These are phyloP conservation scores for Neopestalotiopsis rosae DNA, from an alignment of 2,329 filamentous ascomycete genomes.

Conservation along the genomic window DNA sequence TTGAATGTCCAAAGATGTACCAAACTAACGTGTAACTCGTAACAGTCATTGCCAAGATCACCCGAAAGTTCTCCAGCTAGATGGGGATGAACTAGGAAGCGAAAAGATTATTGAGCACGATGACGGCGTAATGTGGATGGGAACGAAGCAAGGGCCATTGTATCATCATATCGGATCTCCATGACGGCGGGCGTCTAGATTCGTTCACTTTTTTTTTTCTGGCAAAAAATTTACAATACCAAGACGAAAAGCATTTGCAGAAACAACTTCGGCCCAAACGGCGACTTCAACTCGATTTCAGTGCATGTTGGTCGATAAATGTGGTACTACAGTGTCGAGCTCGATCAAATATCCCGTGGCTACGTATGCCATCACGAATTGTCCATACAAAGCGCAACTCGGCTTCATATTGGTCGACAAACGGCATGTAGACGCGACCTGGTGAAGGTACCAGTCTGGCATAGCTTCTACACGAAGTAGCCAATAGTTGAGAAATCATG, in stretches of 20 bases:
- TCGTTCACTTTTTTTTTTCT: not conserved
- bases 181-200: slow-evolving; percentile 10
- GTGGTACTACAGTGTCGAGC: not conserved
- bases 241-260: slow-evolving; percentile 12
- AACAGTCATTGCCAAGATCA: slow-evolving; percentile 92
- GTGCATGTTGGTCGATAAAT: not conserved
- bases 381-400: too few relatives aligned
- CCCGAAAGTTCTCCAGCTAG: slow-evolving; percentile 80
- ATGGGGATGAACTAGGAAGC: slow-evolving; percentile 17
- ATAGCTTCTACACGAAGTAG: too few relatives aligned
- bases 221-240: slow-evolving; percentile 13
- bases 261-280: not conserved
- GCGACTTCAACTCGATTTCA: not conserved
- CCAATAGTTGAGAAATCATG: too few relatives aligned
- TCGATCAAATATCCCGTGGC: too few relatives aligned
- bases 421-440: too few relatives aligned
- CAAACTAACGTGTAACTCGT: not conserved
- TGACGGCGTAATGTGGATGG: slow-evolving; percentile 14
- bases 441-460: too few relatives aligned
- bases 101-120: not conserved
- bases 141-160: slow-evolving; percentile 5
- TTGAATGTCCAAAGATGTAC: too few relatives aligned
- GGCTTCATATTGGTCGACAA: too few relatives aligned
- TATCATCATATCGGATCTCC: slow-evolving; percentile 12
- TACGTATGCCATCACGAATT: too few relatives aligned